Base-by-base conservation (phyloP, 1,284 basidiomycete genomes). In the Leccinum griseonigrum region DNA sequence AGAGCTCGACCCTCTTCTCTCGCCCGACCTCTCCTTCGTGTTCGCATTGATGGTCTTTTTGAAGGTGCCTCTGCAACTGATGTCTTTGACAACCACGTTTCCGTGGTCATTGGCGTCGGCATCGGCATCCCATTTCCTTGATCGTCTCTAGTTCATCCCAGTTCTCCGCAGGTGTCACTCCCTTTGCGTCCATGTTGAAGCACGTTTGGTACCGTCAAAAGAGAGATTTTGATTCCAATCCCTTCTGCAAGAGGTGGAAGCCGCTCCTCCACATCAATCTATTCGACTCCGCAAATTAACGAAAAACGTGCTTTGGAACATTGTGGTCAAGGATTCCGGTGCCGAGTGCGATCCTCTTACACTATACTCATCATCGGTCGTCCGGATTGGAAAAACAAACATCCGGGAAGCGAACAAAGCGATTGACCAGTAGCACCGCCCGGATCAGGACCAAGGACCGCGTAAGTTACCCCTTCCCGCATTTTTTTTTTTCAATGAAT, bases 191-290 rank as follows among this genome's bases (percentile, higher is more conserved):
- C 32, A 95, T 95, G 69, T 78, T 96, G 65, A 95, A 95, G 79
- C 91, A 95, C 71, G 93, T 96, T 64, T 95, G 93, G 94, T 94
- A 95, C 78, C 86, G 86, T 68, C 92, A 95, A 74, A 87, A 86
- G 76, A 83, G 63, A 87, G 89, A 38, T 83, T 92, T 69, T 96
- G 94, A 94, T 95, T 96, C 84, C 91, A 95, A 74, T 87, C 83
- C 61, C 77, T 96, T 53, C 80, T 96, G 62, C 87, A 90, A 70
- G 87, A 93, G 71, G 87, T 95, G 58, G 94, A 95, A 74, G 85
- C 87, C 57, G 89, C 91, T 55, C 92, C 81, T 95, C 65, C 88
- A 87, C 60, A 95, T 96, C 80, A 90, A 93, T 95, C 67, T 96
- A 94, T 75, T 82, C 95, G 58, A 96, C 94, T 3, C 90, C 94